Percentiles rank a stretch among this genome's conserved stretches.
These are phyloP conservation scores for Biscutella laevigata DNA, from an alignment of 441 rosid species.

Conservation along the genomic window DNA sequence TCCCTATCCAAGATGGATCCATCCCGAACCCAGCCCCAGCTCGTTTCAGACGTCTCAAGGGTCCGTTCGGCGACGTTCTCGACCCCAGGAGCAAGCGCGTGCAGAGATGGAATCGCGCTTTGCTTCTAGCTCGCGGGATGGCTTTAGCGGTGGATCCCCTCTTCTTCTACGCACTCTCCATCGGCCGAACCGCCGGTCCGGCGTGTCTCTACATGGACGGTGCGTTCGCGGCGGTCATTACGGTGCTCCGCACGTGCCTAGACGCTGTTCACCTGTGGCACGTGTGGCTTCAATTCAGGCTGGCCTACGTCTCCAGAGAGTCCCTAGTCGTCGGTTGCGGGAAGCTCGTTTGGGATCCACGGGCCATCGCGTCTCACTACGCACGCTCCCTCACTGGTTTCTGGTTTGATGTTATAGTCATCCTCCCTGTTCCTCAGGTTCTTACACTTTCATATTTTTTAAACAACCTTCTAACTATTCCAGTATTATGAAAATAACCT, in stretches of 20 bases:
- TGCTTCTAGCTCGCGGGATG: conserved; percentile 52
- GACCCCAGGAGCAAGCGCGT: conserved; percentile 63
- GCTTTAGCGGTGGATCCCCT: conserved; percentile 64
- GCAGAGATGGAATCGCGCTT: conserved; percentile 48
- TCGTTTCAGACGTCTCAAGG: conserved; percentile 1
- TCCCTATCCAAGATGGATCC: conserved; percentile 30
- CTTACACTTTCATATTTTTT: neutral
- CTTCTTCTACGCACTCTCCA: conserved; percentile 60
- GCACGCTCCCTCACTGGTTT: conserved; percentile 48
- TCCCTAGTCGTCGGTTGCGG: conserved; percentile 70
- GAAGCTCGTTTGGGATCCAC: conserved; percentile 78
- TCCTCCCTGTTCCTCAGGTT: conserved; percentile 76
- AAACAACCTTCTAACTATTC: neutral
- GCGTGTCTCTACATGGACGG: conserved; percentile 59
- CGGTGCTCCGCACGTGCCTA: conserved; percentile 42
- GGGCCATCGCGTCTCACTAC: conserved; percentile 52
- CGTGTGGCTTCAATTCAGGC: conserved; percentile 62
- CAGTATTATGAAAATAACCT: neutral
- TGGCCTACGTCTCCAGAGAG: conserved; percentile 61
- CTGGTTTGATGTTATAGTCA: conserved; percentile 63
- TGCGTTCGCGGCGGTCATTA: conserved; percentile 41
- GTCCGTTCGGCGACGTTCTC: conserved; percentile 38
- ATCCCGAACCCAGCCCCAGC: neutral
- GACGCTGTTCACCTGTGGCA: conserved; percentile 51
- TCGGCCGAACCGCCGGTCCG: conserved; percentile 31